Percentiles rank a stretch among this genome's conserved stretches.
These are phyloP conservation scores for Plenodomus lindquistii DNA, from an alignment of 2,329 filamentous ascomycete species.

Conservation along the genomic window DNA sequence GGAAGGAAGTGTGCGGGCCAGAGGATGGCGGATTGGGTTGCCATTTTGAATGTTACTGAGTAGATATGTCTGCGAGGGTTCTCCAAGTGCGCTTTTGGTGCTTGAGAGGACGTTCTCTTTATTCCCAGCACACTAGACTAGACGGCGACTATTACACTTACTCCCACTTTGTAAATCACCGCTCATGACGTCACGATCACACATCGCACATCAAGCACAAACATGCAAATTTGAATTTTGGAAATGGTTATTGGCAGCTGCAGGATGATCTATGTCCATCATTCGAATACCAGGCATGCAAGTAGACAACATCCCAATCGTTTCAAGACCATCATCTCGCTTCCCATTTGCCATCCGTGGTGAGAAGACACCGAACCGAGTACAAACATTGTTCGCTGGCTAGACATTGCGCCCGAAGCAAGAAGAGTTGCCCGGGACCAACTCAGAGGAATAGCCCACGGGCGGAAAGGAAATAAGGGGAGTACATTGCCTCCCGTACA, in stretches of 20 bases:
- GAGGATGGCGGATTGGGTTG: conserved; percentile 31
- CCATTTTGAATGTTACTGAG: too few relatives aligned
- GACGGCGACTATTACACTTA: too few relatives aligned
- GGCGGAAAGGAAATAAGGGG: conserved; percentile 10
- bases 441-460: neutral
- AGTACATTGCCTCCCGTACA: conserved; percentile 20
- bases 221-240: neutral
- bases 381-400: neutral
- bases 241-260: neutral
- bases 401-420: conserved; percentile 5
- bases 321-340: neutral
- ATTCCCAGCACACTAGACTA: too few relatives aligned
- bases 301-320: neutral
- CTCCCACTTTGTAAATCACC: neutral
- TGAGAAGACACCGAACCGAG: neutral
- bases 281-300: neutral
- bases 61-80: too few relatives aligned
- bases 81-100: too few relatives aligned
- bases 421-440: conserved; percentile 15
- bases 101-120: too few relatives aligned
- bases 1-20: conserved; percentile 40
- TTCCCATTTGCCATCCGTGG: neutral
- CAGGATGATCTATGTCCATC: neutral
- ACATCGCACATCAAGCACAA: neutral
- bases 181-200: neutral